Percentiles rank a stretch among this genome's conserved stretches.
phyloP scores from a whole-genome alignment of 805 yeast species.

The Starmerella davenportii region DNA sequence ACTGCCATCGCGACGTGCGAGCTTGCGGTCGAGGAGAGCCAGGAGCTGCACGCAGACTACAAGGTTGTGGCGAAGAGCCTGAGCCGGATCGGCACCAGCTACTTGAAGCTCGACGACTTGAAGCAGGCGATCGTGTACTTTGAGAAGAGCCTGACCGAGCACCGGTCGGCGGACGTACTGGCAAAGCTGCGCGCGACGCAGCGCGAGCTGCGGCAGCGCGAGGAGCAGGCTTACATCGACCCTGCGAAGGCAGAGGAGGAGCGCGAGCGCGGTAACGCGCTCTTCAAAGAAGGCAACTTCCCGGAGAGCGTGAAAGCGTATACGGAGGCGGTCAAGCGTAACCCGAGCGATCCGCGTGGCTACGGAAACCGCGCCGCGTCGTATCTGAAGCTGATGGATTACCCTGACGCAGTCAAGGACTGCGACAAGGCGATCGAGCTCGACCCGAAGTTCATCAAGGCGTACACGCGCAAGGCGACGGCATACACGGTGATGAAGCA shows the following conservation, averaged over 20 bases:
- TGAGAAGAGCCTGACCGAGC: conserved; percentile 88
- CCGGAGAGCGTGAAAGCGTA: conserved; percentile 89
- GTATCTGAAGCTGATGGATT: conserved; percentile 78
- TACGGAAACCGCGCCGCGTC: conserved; percentile 98
- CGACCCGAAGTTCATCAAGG: conserved; percentile 82
- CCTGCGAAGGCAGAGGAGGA: conserved; percentile 93
- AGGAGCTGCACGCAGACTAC: conserved; percentile 81
- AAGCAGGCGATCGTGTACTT: conserved; percentile 57
- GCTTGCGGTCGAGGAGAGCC: conserved; percentile 72
- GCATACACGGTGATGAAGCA: conserved; percentile 86
- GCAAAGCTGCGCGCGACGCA: conserved; percentile 76
- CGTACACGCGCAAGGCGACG: conserved; percentile 90
- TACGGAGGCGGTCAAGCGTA: conserved; percentile 88
- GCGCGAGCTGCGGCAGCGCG: conserved; percentile 63
- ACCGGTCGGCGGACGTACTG: conserved; percentile 84
- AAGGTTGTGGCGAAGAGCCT: conserved; percentile 81
- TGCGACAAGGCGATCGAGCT: conserved; percentile 75
- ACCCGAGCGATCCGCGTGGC: conserved; percentile 93
- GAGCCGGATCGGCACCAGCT: conserved; percentile 74
- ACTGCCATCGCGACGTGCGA: conserved; percentile 65
- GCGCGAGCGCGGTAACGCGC: conserved; percentile 77
- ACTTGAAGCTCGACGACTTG: conserved; percentile 57
- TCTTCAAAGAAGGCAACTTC: conserved; percentile 83
- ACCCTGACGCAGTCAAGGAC: conserved; percentile 90
- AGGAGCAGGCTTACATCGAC: conserved; percentile 61